Percentiles rank a stretch among this genome's conserved stretches.
These are phyloP conservation scores for Neonectria neomacrospora DNA, from an alignment of 2,329 filamentous ascomycete species.

Conservation along the genomic window DNA sequence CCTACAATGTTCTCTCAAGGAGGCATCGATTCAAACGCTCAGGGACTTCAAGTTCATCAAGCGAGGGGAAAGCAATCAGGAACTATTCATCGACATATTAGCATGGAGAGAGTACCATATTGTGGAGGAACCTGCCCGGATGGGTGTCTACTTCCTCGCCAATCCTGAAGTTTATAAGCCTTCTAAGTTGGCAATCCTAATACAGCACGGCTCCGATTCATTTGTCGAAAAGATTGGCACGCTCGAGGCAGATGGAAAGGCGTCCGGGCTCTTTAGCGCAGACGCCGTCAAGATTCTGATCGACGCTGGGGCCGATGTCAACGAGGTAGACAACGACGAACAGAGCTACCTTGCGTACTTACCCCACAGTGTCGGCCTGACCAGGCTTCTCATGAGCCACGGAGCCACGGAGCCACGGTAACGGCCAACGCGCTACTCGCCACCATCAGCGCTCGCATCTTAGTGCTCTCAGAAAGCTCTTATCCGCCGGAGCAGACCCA, in stretches of 20 bases:
- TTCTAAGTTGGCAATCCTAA: slow-evolving; percentile 24
- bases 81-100: slow-evolving; percentile 17
- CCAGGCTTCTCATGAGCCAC: slow-evolving; percentile 26
- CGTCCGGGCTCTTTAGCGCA: slow-evolving; percentile 18
- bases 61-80: background rate
- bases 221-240: slow-evolving; percentile 36
- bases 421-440: slow-evolving; percentile 28
- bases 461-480: slow-evolving; percentile 19
- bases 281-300: slow-evolving; percentile 34
- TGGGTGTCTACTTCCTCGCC: slow-evolving; percentile 30
- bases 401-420: slow-evolving; percentile 33
- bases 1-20: background rate
- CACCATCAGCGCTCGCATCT: slow-evolving; percentile 28
- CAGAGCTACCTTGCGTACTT: slow-evolving; percentile 27
- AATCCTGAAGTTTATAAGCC: background rate
- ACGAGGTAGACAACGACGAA: slow-evolving; percentile 25
- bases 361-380: slow-evolving; percentile 17
- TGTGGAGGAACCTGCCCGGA: slow-evolving; percentile 31
- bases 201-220: slow-evolving; percentile 28
- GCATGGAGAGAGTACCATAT: slow-evolving; percentile 36
- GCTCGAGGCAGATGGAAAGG: slow-evolving; percentile 4
- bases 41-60: background rate
- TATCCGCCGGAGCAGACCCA: slow-evolving; percentile 24
- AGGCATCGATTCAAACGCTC: slow-evolving; percentile 1
- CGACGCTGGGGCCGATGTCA: slow-evolving; percentile 39